Percentiles rank a stretch among this genome's conserved stretches.
Conservation (phyloP, 139 green algal genomes). For the Zygnema circumcarinatum region DNA sequence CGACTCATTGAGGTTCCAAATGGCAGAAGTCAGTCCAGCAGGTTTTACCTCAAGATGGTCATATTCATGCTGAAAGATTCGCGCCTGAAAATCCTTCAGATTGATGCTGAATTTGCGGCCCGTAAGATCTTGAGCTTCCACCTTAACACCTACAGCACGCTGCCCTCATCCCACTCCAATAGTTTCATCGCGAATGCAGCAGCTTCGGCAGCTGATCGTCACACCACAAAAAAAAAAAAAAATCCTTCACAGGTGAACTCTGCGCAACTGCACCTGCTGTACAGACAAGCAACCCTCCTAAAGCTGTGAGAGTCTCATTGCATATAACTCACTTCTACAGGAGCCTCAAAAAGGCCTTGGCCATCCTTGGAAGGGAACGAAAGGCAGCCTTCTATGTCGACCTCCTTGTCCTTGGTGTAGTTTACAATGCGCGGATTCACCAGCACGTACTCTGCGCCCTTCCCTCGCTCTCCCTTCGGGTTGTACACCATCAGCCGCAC, state of each 20-base stretch:
- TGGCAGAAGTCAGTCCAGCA: too few species aligned
- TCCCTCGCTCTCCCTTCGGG: constrained; percentile 69
- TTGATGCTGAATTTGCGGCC: constrained; percentile 78
- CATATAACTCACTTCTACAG: constrained; percentile 81
- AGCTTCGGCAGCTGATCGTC: neutral
- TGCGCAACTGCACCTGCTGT: too few species aligned
- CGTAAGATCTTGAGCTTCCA: constrained; percentile 84
- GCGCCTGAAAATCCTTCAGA: constrained; percentile 78
- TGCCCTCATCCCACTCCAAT: constrained; percentile 24
- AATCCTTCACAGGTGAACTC: too few species aligned
- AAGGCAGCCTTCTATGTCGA: constrained; percentile 65
- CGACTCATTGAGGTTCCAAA: too few species aligned
- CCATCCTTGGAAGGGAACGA: constrained; percentile 56
- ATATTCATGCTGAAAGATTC: constrained; percentile 99
- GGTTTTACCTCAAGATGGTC: constrained; percentile 86
- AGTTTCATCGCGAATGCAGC: too few species aligned
- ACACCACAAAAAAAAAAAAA: neutral
- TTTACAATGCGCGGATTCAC: constrained; percentile 91
- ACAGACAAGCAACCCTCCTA: too few species aligned
- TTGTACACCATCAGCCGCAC: constrained; percentile 98
- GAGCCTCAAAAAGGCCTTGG: constrained; percentile 42
- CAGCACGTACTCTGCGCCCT: constrained; percentile 83
- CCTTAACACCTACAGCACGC: constrained; percentile 71
- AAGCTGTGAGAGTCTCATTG: too few species aligned
- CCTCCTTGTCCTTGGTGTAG: constrained; percentile 65